phyloP scores from a whole-genome alignment of 352 stramenopile genomes.

The Phytophthora lateralis region DNA sequence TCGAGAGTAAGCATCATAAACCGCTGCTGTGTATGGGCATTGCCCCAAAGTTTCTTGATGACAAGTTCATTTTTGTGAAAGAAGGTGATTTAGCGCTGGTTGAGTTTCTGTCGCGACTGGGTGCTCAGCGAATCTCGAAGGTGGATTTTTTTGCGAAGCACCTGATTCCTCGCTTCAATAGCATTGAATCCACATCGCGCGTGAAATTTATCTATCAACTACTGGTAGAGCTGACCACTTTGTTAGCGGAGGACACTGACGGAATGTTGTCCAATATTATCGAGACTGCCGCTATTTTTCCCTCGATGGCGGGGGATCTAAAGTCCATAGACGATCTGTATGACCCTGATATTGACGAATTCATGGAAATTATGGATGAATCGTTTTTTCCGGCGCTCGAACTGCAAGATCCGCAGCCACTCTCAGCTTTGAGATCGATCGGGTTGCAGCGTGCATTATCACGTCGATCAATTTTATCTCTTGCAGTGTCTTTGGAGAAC shows the following conservation, averaged over 20 bases:
- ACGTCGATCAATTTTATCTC: conserved; percentile 60
- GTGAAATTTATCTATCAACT: conserved; percentile 55
- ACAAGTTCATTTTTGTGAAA: conserved; percentile 54
- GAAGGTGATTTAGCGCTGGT: conserved; percentile 41
- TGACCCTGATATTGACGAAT: conserved; percentile 75
- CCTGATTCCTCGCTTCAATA: conserved; percentile 56
- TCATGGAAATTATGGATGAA: conserved; percentile 69
- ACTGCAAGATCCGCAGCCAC: conserved; percentile 56
- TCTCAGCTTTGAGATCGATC: conserved; percentile 63
- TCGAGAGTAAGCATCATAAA: conserved; percentile 17
- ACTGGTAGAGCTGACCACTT: conserved; percentile 42
- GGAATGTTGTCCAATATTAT: conserved; percentile 48
- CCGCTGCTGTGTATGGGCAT: conserved; percentile 50
- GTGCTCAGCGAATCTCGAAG: conserved; percentile 45
- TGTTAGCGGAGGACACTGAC: conserved; percentile 50
- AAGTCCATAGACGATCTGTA: conserved; percentile 70
- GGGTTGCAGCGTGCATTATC: conserved; percentile 73
- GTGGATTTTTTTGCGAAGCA: conserved; percentile 56
- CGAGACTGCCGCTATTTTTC: conserved; percentile 63
- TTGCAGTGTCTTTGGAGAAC: conserved; percentile 65
- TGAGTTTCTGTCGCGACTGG: conserved; percentile 40
- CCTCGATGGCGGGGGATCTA: conserved; percentile 54
- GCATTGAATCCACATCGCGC: conserved; percentile 29
- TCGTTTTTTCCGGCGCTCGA: conserved; percentile 70
- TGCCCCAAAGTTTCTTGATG: conserved; percentile 49